These are phyloP conservation scores for Yamadazyma atlantica DNA, from an alignment of 1,139 yeast genomes.

Conservation along the genomic window DNA sequence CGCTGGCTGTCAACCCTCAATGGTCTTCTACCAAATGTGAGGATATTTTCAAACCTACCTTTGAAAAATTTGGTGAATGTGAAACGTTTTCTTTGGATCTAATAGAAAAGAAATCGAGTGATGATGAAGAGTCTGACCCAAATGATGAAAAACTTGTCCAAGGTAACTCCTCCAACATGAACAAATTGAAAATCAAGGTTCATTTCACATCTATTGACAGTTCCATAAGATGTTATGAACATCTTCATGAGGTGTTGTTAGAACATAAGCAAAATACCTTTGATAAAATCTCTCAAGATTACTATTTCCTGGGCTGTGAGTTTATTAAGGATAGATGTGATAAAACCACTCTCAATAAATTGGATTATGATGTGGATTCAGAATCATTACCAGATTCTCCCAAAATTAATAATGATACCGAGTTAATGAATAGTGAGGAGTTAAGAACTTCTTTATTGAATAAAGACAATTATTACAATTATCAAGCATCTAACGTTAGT, in stretches of 20 bases:
- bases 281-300: constrained; percentile 12
- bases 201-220: constrained; percentile 45
- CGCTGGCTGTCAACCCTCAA: constrained; percentile 14
- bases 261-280: constrained; percentile 21
- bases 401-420: constrained; percentile 3
- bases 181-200: constrained; percentile 11
- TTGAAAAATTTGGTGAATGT: constrained; percentile 32
- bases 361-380: constrained; percentile 1
- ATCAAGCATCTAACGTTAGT: no score
- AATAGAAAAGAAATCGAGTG: constrained; percentile 3
- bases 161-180: no score
- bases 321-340: constrained; percentile 43
- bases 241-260: constrained; percentile 25
- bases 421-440: constrained; percentile 3
- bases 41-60: constrained; percentile 6
- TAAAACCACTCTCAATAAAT: constrained; percentile 18
- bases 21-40: constrained; percentile 8
- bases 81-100: constrained; percentile 26
- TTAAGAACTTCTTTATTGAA: constrained; percentile 1
- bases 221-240: constrained; percentile 40
- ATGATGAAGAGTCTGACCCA: no score
- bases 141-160: no score
- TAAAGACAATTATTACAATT: background rate
- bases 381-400: constrained; percentile 4
- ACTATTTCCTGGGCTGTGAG: constrained; percentile 5